A percentile compares a stretch with the other conserved stretches of the same genome.
These are phyloP conservation scores for Ephemerocybe angulata DNA, from an alignment of 768 basidiomycete species.

Conservation along the genomic window DNA sequence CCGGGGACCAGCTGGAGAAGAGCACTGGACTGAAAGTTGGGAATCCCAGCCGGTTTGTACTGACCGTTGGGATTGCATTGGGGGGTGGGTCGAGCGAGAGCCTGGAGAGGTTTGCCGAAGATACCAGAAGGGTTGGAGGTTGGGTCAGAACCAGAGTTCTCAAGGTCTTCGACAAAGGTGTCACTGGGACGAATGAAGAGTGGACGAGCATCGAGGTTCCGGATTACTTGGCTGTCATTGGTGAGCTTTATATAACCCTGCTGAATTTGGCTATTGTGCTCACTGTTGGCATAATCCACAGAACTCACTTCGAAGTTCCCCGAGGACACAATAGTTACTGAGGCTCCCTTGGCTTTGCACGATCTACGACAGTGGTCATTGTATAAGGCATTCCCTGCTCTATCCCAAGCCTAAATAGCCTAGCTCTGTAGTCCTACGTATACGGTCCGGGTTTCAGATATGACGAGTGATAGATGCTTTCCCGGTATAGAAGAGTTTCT, in stretches of 20 bases:
- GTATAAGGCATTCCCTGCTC: not conserved
- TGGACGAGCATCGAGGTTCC: not conserved
- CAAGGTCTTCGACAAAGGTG: constrained; percentile 38
- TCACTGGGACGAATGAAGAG: constrained; percentile 25
- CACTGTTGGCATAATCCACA: too few relatives aligned
- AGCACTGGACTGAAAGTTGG: constrained; percentile 16
- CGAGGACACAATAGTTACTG: not conserved
- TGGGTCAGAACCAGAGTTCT: constrained; percentile 40
- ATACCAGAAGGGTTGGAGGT: constrained; percentile 17
- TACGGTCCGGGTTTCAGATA: too few relatives aligned
- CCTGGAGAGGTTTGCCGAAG: not conserved
- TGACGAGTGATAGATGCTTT: too few relatives aligned
- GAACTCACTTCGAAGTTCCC: constrained; percentile 2
- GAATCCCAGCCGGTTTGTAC: constrained; percentile 15
- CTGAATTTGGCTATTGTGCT: too few relatives aligned
- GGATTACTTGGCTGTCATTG: not conserved
- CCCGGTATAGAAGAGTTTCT: not conserved
- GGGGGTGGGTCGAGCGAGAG: constrained; percentile 19
- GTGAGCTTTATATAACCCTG: too few relatives aligned
- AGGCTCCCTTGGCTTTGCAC: not conserved
- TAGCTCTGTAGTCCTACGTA: too few relatives aligned
- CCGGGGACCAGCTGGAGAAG: not conserved
- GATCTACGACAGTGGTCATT: not conserved
- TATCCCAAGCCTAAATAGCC: too few relatives aligned
- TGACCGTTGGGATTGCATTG: constrained; percentile 21